Evolutionary conservation across 129 eudicot species (phyloP), one percentile per base, ranked within the genome.

Genomic region (Calendula officinalis): DNA sequence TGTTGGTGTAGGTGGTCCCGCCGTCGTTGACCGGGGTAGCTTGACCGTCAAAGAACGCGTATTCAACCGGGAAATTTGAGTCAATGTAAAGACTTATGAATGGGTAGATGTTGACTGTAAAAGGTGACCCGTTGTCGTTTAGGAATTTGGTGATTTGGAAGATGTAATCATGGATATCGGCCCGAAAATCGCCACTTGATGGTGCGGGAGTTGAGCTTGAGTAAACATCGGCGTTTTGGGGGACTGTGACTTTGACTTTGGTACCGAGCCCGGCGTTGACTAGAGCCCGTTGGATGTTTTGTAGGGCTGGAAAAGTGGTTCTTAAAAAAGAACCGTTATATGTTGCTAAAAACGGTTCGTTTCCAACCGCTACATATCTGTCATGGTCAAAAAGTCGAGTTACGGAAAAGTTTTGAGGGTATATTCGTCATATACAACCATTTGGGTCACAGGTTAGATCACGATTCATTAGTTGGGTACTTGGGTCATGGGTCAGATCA

Each of bases 361-460:
- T 91, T 8, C 96, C 98, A 5, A 91, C 98, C 13, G 98, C 98
- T 42, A 88, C 98, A 54, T 91, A 91, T 75, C 96, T 91, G 66
- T 13, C 33, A 49, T 8, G 15, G 56, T 41, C 22, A 14, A 43
- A 7, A 70, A 49, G 36, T 16, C 52, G 1, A 42, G 45, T 71
- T 54, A 61, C 36, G 34, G 45, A 59, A 16, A 69, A 6, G 43
- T 15, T 38, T 34, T 8, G 15, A 34, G 43, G 12, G 11, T 15
- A 47, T 13, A 14, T 6, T 34, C 46, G n/a, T 66, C 22, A 37
- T 8, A 47, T 30, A 8, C 8, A 67, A 30, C 42, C 14, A 68
- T 42, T 13, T 4, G 8, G 56, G n/a, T n/a, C n/a, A n/a, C n/a
- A n/a, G n/a, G n/a, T n/a, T n/a, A n/a, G n/a, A n/a, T n/a, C n/a